phyloP scores from a whole-genome alignment of 768 basidiomycete genomes.

The Goffeauzyma gilvescens region DNA sequence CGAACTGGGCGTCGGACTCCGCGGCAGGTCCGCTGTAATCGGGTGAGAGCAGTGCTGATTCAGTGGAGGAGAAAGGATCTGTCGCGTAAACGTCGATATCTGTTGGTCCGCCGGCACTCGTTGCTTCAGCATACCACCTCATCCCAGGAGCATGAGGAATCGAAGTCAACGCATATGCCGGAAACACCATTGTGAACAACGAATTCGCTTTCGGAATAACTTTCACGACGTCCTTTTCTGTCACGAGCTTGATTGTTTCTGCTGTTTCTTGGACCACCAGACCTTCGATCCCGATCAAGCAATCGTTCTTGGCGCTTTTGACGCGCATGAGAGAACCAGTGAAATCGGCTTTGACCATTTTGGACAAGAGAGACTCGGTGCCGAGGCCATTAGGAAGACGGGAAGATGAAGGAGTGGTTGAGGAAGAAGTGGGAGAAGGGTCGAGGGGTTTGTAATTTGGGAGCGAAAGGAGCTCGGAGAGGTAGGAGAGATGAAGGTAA shows the following conservation, averaged over 20 bases:
- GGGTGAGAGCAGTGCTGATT: too few species aligned
- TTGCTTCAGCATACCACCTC: not conserved
- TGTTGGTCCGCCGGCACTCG: not conserved
- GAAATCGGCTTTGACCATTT: conserved; percentile 28
- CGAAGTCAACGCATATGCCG: conserved; percentile 19
- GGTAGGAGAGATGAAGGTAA: conserved; percentile 22
- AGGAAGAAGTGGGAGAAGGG: not conserved
- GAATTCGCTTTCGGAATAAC: conserved; percentile 26
- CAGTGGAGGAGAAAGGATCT: too few species aligned
- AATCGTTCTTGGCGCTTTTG: conserved; percentile 13
- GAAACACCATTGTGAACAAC: conserved; percentile 20
- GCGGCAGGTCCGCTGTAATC: too few species aligned
- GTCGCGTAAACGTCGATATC: too few species aligned
- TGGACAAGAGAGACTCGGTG: conserved; percentile 16
- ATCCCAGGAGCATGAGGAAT: conserved; percentile 1
- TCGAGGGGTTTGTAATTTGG: conserved; percentile 12
- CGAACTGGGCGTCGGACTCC: too few species aligned
- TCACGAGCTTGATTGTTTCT: conserved; percentile 23
- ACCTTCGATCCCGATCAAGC: conserved; percentile 15
- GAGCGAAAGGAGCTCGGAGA: conserved; percentile 14
- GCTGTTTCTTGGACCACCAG: conserved; percentile 29
- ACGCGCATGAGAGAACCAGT: conserved; percentile 17
- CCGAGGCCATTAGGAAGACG: not conserved
- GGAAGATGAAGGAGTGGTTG: not conserved
- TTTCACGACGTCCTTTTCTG: conserved; percentile 2